A percentile compares a stretch with the other conserved stretches of the same genome.
These are phyloP conservation scores for Porphyrellus cyaneotinctus DNA, from an alignment of 768 basidiomycete genomes.

Conservation along the genomic window DNA sequence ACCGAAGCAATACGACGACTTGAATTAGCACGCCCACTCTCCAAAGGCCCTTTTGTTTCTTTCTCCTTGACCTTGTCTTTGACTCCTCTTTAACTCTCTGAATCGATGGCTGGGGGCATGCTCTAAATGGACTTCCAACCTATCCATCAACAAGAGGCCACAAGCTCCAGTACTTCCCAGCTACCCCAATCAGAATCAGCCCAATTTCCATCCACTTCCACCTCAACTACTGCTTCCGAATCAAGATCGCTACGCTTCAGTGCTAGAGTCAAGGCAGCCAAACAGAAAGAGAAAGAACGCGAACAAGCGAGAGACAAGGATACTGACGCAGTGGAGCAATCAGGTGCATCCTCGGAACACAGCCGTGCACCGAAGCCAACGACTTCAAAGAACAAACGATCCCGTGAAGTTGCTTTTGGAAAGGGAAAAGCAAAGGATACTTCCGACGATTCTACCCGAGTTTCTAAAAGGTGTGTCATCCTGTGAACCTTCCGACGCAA, in stretches of 20 bases:
- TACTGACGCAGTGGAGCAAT: conserved; percentile 43
- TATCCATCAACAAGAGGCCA: conserved; percentile 66
- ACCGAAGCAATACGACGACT: conserved; percentile 22
- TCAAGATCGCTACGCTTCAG: conserved; percentile 65
- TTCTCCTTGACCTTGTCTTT: conserved; percentile 27
- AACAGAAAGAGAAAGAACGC: conserved; percentile 59
- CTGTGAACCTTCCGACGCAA: conserved; percentile 28
- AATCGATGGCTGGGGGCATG: conserved; percentile 85
- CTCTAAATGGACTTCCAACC: conserved; percentile 91
- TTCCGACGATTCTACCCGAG: conserved; percentile 47
- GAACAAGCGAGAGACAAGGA: conserved; percentile 53
- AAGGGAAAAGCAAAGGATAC: conserved; percentile 67
- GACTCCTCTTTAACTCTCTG: conserved; percentile 18
- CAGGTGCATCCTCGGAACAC: conserved; percentile 38
- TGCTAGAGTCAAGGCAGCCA: conserved; percentile 72
- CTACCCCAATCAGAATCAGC: conserved; percentile 39
- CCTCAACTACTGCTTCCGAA: conserved; percentile 40
- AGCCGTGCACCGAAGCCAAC: conserved; percentile 40
- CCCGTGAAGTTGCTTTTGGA: conserved; percentile 44
- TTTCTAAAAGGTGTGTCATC: conserved; percentile 59
- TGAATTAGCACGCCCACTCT: conserved; percentile 22
- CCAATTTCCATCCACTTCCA: conserved; percentile 34
- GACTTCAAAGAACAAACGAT: conserved; percentile 44
- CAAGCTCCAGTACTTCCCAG: conserved; percentile 50
- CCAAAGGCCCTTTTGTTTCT: conserved; percentile 14